phyloP scores from a whole-genome alignment of 768 basidiomycete species.

The Mycena indigotica region DNA sequence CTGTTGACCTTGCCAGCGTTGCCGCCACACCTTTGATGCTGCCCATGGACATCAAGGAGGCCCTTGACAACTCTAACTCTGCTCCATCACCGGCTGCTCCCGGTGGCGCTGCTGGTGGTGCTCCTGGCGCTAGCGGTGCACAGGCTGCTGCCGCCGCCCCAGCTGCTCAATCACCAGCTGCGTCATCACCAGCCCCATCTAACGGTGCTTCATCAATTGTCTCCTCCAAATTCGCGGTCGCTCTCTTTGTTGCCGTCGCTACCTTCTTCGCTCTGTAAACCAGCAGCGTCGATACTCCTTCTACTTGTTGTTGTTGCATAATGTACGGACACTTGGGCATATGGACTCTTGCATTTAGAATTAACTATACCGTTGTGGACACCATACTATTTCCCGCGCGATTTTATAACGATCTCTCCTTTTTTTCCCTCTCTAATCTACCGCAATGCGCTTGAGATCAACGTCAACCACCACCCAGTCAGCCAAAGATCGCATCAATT shows the following conservation, averaged over 20 bases:
- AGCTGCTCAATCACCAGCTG: conserved; percentile 30
- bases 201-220: conserved; percentile 49
- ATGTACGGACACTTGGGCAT: too few relatives aligned
- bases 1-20: conserved; percentile 48
- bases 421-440: conserved; percentile 25
- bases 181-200: conserved; percentile 24
- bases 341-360: conserved; percentile 25
- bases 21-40: conserved; percentile 55
- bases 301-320: conserved; percentile 25
- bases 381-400: conserved; percentile 21
- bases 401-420: conserved; percentile 17
- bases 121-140: too few relatives aligned
- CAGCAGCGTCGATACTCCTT: conserved; percentile 11
- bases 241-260: conserved; percentile 46
- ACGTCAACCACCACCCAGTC: not conserved
- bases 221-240: conserved; percentile 53
- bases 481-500: conserved; percentile 72
- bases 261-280: conserved; percentile 55
- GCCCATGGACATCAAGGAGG: conserved; percentile 57
- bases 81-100: conserved; percentile 29
- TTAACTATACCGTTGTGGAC: too few relatives aligned
- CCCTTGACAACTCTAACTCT: conserved; percentile 41
- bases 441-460: conserved; percentile 24
- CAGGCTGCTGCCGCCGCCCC: conserved; percentile 26
- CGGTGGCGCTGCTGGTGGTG: conserved; percentile 26